Evolutionary conservation across 148 eudicot species (phyloP).

Genomic region (Diospyros lotus): DNA sequence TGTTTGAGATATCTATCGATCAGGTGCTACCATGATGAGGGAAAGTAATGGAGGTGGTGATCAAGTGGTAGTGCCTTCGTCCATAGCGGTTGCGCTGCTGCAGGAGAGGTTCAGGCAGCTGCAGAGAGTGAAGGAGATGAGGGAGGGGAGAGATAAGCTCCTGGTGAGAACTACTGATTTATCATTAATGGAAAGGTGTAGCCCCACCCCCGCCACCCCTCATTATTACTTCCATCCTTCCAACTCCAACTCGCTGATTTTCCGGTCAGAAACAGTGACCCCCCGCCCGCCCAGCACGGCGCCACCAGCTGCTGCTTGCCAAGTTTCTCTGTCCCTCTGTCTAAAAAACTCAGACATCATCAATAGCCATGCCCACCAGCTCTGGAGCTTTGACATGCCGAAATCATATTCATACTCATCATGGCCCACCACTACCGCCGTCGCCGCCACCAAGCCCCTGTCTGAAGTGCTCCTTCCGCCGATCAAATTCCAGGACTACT

Average conservation of each 20-base stretch:
- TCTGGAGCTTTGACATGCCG: background rate
- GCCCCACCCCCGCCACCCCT: background rate
- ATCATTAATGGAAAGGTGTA: conserved; percentile 12
- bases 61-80: conserved; percentile 43
- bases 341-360: conserved; percentile 24
- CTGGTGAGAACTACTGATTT: conserved; percentile 26
- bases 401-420: conserved; percentile 6
- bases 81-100: conserved; percentile 42
- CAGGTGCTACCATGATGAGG: conserved; percentile 18
- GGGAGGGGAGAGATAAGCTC: conserved; percentile 45
- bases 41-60: conserved; percentile 28
- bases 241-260: conserved; percentile 12
- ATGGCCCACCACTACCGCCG: conserved; percentile 5
- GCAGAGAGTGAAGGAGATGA: conserved; percentile 63
- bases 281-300: conserved; percentile 6
- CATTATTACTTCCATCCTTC: conserved; percentile 11
- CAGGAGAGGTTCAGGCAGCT: conserved; percentile 78
- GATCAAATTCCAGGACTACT: conserved; percentile 18
- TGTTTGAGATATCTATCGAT: background rate
- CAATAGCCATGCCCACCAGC: background rate
- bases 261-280: conserved; percentile 21
- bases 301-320: background rate
- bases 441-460: conserved; percentile 6
- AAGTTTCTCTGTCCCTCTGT: conserved; percentile 35
- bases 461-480: too few species aligned